phyloP scores from a whole-genome alignment of 768 basidiomycete species.

The Macrolepiota fuliginosa region DNA sequence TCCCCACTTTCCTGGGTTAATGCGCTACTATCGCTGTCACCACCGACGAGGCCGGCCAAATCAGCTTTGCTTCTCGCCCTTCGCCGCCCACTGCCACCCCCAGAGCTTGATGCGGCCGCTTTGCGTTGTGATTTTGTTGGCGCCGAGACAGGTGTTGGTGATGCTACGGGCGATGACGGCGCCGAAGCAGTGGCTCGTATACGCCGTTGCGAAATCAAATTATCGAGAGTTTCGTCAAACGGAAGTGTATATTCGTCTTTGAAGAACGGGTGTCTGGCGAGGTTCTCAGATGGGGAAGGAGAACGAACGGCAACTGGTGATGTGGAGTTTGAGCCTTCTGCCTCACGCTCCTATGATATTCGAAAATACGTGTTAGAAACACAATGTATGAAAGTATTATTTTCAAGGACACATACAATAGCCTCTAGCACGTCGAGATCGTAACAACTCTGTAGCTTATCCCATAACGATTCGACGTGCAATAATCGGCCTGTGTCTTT shows the following conservation, averaged over 20 bases:
- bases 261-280: conserved; percentile 70
- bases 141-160: conserved; percentile 25
- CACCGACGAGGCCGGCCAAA: conserved; percentile 72
- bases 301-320: conserved; percentile 55
- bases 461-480: conserved; percentile 66
- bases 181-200: conserved; percentile 62
- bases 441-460: conserved; percentile 69
- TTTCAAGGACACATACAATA: conserved; percentile 45
- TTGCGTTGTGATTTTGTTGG: conserved; percentile 24
- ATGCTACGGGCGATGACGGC: conserved; percentile 55
- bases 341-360: conserved; percentile 38
- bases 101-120: conserved; percentile 17
- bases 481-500: conserved; percentile 67
- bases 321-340: conserved; percentile 29
- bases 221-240: conserved; percentile 56
- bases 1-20: conserved; percentile 82
- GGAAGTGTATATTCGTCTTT: conserved; percentile 66
- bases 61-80: conserved; percentile 54
- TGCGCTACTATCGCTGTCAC: conserved; percentile 84
- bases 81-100: conserved; percentile 31
- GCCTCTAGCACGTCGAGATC: conserved; percentile 73
- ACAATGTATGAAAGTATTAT: background rate
- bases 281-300: conserved; percentile 68
- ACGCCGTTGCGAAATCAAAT: conserved; percentile 60
- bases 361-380: background rate